A percentile compares a stretch with the other conserved stretches of the same genome.
Conservation (phyloP, 2,329 filamentous ascomycete species). For the Incumbomyces delicatus region DNA sequence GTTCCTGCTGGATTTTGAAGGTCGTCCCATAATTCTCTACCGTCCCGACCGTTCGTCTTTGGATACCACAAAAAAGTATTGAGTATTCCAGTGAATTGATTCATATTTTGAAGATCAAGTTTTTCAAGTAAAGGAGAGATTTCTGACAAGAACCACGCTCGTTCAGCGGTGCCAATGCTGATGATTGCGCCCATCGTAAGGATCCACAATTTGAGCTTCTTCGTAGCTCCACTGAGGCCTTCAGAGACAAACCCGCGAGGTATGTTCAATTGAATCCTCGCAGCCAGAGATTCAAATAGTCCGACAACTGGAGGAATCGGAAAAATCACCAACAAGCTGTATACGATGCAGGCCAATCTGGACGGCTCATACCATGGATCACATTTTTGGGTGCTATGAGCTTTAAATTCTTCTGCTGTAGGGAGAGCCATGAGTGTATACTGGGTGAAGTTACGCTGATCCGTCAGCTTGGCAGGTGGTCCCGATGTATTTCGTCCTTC, state of each 20-base stretch:
- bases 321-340: slow-evolving; percentile 30
- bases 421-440: slow-evolving; percentile 26
- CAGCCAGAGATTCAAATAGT: slow-evolving; percentile 20
- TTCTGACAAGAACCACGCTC: too few species aligned
- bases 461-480: slow-evolving; percentile 24
- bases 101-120: too few species aligned
- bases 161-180: too few species aligned
- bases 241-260: too few species aligned
- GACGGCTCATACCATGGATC: slow-evolving; percentile 1
- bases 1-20: too few species aligned
- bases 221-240: too few species aligned
- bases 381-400: slow-evolving; percentile 1
- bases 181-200: too few species aligned
- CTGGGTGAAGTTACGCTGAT: slow-evolving; percentile 32
- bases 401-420: slow-evolving; percentile 13
- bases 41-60: slow-evolving; percentile 7
- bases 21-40: slow-evolving; percentile 6
- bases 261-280: too few species aligned
- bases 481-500: slow-evolving; percentile 8
- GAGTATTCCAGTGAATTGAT: slow-evolving; percentile 16
- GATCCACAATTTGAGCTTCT: too few species aligned
- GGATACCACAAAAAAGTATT: slow-evolving; percentile 11
- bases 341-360: slow-evolving; percentile 28
- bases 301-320: slow-evolving; percentile 29
- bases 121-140: too few species aligned